Percentiles rank a stretch among this genome's conserved stretches.
phyloP scores from a whole-genome alignment of 805 yeast species.

The Henningerozyma blattae region DNA sequence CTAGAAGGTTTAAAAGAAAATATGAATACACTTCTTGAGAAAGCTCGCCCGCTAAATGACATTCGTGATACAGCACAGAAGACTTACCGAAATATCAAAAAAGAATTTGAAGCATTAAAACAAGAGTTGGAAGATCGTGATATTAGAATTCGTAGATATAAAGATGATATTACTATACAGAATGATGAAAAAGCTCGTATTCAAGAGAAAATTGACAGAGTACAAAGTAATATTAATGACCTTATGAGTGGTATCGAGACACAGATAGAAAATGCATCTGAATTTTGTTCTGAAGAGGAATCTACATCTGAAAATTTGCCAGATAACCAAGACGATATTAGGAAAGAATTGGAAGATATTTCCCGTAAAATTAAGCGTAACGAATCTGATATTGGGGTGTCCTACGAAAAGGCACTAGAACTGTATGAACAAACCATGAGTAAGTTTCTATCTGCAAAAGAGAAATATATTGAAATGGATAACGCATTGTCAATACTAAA shows the following conservation, averaged over 20 bases:
- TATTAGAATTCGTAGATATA: slow-evolving; percentile 12
- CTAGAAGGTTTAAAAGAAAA: slow-evolving; percentile 15
- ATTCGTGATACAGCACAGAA: slow-evolving; percentile 10
- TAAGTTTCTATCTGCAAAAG: slow-evolving; percentile 31
- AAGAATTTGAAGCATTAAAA: slow-evolving; percentile 8
- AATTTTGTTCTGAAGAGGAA: slow-evolving; percentile 37
- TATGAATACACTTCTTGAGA: slow-evolving; percentile 10
- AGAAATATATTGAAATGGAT: slow-evolving; percentile 27
- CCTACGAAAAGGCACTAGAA: slow-evolving; percentile 42
- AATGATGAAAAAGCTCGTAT: slow-evolving; percentile 11
- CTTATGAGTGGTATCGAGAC: slow-evolving; percentile 20
- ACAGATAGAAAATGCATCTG: slow-evolving; percentile 23
- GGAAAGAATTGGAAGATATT: slow-evolving; percentile 35
- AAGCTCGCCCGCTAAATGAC: slow-evolving; percentile 10
- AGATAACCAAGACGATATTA: slow-evolving; percentile 36
- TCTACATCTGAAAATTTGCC: slow-evolving; percentile 29
- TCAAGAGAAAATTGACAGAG: slow-evolving; percentile 11
- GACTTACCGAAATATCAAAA: slow-evolving; percentile 4
- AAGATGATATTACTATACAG: slow-evolving; percentile 17
- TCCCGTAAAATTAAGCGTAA: slow-evolving; percentile 37
- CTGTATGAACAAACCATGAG: slow-evolving; percentile 34
- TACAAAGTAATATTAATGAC: slow-evolving; percentile 16
- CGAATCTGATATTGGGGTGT: slow-evolving; percentile 40
- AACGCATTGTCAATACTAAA: slow-evolving; percentile 21
- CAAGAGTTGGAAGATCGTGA: slow-evolving; percentile 8